These are phyloP conservation scores for Colletotrichum falcatum DNA, from an alignment of 2,329 filamentous ascomycete genomes.

Conservation along the genomic window DNA sequence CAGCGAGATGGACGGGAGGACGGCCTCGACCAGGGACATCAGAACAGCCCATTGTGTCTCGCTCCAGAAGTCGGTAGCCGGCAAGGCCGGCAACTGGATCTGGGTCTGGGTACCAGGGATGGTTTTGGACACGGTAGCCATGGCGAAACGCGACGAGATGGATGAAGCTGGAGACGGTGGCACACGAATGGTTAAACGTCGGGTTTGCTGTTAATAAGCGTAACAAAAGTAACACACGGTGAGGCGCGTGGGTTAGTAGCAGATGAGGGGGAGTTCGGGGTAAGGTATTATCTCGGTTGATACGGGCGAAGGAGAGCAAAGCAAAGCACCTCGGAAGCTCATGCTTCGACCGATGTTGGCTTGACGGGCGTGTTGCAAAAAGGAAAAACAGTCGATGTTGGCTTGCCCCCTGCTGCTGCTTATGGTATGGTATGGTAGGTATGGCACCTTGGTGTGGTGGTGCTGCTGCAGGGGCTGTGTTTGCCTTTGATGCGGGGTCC, in stretches of 20 bases:
- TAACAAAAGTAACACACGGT: neutral
- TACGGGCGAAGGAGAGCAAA: conserved; percentile 12
- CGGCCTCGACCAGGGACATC: conserved; percentile 66
- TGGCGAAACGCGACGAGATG: conserved; percentile 4
- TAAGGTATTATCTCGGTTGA: conserved; percentile 27
- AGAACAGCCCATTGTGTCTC: conserved; percentile 66
- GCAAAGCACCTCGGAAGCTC: conserved; percentile 39
- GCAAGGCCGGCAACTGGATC: conserved; percentile 39
- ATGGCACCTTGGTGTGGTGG: conserved; percentile 21
- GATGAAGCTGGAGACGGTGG: neutral
- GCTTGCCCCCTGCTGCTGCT: conserved; percentile 32
- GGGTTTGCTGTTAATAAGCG: neutral
- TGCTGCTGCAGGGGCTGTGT: conserved; percentile 33
- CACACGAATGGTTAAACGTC: neutral
- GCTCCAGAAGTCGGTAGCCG: conserved; percentile 54
- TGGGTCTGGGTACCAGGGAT: conserved; percentile 12
- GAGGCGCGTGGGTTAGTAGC: neutral
- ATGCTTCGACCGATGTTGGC: conserved; percentile 39
- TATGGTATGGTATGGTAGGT: too few species aligned
- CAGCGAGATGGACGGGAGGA: conserved; percentile 69
- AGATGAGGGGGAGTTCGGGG: conserved; percentile 25
- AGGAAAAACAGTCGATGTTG: conserved; percentile 23
- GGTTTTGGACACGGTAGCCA: conserved; percentile 23
- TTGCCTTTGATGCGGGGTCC: conserved; percentile 34
- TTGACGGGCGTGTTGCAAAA: neutral